These are phyloP conservation scores for Lavandula angustifolia DNA, from an alignment of 257 asterid species.

Conservation along the genomic window DNA sequence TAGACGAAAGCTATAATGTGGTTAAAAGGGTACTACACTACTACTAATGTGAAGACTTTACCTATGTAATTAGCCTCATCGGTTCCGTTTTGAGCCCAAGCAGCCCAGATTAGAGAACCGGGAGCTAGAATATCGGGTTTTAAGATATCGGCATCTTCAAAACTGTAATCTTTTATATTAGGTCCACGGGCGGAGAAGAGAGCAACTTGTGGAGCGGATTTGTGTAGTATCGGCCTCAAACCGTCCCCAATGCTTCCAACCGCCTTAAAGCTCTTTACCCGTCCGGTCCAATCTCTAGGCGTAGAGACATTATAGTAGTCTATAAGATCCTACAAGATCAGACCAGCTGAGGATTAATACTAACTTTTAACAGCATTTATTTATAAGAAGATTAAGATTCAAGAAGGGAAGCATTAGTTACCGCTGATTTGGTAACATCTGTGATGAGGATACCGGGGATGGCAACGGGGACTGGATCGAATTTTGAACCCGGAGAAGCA, in stretches of 20 bases:
- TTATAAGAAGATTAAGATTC: conserved; percentile 5
- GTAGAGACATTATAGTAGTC: conserved; percentile 86
- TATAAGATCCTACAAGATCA: conserved; percentile 67
- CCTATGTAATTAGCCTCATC: conserved; percentile 88
- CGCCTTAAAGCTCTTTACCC: conserved; percentile 87
- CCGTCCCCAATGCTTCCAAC: conserved; percentile 88
- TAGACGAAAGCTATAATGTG: not conserved
- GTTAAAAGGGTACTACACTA: not conserved
- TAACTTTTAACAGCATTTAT: not conserved
- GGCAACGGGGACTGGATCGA: conserved; percentile 85
- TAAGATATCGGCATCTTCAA: conserved; percentile 89
- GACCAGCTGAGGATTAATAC: not conserved
- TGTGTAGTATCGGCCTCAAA: conserved; percentile 76
- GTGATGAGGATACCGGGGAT: conserved; percentile 89
- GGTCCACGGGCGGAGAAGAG: conserved; percentile 97
- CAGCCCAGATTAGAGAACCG: conserved; percentile 98
- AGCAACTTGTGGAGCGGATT: conserved; percentile 98
- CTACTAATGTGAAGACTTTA: conserved; percentile 39
- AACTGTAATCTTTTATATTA: conserved; percentile 88
- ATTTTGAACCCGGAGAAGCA: conserved; percentile 90
- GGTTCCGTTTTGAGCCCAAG: conserved; percentile 97
- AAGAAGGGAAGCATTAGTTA: conserved; percentile 34
- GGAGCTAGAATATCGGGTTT: conserved; percentile 99
- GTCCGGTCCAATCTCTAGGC: conserved; percentile 90
- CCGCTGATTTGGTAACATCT: conserved; percentile 73